These are phyloP conservation scores for Magnolia officinalis DNA, from an alignment of 164 flowering plant genomes.

Conservation along the genomic window DNA sequence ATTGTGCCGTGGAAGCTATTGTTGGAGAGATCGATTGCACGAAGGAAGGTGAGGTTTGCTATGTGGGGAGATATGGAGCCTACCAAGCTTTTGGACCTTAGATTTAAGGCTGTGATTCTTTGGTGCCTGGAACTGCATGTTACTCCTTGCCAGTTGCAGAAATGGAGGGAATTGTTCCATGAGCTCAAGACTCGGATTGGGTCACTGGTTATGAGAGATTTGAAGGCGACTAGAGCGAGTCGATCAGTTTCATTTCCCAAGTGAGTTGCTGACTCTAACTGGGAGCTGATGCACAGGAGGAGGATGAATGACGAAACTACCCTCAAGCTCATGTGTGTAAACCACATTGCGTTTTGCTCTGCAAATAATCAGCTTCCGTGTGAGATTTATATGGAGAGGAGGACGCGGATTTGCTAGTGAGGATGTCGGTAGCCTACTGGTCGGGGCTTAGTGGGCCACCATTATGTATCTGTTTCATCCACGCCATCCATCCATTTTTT, in stretches of 20 bases:
- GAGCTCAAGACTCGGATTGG: neutral
- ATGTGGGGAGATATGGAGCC: neutral
- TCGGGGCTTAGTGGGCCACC: no score
- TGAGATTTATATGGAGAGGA: no score
- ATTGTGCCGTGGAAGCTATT: neutral
- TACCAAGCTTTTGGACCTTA: neutral
- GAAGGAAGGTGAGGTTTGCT: slow-evolving; percentile 1
- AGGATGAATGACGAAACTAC: neutral
- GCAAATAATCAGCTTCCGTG: no score
- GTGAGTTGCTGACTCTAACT: neutral
- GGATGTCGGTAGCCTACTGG: no score
- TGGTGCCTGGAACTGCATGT: neutral
- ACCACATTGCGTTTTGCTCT: neutral
- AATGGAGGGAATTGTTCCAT: neutral
- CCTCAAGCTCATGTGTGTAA: neutral
- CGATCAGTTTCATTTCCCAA: neutral
- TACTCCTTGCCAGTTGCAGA: slow-evolving; percentile 8
- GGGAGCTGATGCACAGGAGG: neutral
- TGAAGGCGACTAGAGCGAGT: slow-evolving; percentile 2
- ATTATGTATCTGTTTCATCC: no score
- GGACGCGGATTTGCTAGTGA: no score
- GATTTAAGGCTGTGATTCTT: neutral
- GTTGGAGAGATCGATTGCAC: neutral
- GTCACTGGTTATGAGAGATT: slow-evolving; percentile 1
- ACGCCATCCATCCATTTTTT: no score